These are phyloP conservation scores for Vachellia collinsii DNA, from an alignment of 306 rosid genomes.

Conservation along the genomic window DNA sequence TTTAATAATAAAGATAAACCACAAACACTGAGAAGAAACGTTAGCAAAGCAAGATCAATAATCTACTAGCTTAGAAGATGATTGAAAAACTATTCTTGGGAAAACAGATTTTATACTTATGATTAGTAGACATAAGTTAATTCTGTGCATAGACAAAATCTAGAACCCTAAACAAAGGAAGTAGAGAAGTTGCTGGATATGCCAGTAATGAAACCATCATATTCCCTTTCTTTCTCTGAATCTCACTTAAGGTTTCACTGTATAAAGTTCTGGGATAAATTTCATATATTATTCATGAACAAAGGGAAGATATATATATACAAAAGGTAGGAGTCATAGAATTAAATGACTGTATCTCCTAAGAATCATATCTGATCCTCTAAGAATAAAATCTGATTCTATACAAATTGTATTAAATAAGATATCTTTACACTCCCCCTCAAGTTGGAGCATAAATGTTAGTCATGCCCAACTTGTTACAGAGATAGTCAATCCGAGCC, in stretches of 20 bases:
- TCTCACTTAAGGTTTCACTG: neutral
- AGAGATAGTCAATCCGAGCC: no score
- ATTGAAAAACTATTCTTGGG: neutral
- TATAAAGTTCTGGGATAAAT: no score
- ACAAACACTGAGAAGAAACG: conserved; percentile 20
- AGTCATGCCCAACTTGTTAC: no score
- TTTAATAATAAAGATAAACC: neutral
- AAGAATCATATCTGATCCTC: no score
- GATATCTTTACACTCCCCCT: no score
- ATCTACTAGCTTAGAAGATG: neutral
- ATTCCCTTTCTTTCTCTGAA: neutral
- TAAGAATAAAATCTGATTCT: no score
- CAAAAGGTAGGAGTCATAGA: no score
- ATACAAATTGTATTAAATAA: no score
- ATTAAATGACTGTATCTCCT: no score
- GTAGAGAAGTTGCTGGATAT: conserved; percentile 6
- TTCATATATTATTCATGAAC: no score
- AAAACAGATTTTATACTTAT: neutral
- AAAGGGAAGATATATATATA: no score
- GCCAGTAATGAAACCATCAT: neutral
- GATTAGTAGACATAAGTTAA: neutral
- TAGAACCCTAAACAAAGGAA: neutral
- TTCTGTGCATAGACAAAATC: neutral
- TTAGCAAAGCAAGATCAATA: conserved; percentile 1
- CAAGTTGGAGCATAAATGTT: no score